Percentiles rank a stretch among this genome's conserved stretches.
These are phyloP conservation scores for Paspalum notatum DNA, from an alignment of 176 grass and related monocot species.

Conservation along the genomic window DNA sequence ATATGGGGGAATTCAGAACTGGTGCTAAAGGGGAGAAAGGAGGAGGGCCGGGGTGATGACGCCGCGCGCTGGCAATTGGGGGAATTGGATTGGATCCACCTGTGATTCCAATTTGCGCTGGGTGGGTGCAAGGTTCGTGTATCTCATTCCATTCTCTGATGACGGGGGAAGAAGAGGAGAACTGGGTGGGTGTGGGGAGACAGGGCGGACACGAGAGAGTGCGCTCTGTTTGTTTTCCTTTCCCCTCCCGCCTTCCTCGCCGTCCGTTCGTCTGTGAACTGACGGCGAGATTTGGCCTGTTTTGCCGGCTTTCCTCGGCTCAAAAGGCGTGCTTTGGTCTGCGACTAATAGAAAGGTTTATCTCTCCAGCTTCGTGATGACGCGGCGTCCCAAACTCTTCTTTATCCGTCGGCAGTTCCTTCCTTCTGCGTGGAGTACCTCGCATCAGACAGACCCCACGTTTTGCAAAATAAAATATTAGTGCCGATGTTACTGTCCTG, in stretches of 20 bases:
- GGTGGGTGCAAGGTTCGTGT: neutral
- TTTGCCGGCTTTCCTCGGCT: neutral
- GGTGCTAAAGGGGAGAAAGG: constrained; percentile 2
- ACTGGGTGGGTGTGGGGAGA: neutral
- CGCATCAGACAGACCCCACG: no score
- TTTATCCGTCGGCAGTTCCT: neutral
- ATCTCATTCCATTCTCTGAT: constrained; percentile 29
- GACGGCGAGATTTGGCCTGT: neutral
- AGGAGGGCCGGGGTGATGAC: neutral
- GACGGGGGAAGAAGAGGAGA: no score
- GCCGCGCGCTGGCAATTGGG: neutral
- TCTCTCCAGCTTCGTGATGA: neutral
- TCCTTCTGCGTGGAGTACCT: neutral
- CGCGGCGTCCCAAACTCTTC: neutral
- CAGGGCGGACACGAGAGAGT: neutral
- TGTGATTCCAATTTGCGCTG: constrained; percentile 36
- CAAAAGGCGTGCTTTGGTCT: neutral
- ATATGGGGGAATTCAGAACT: constrained; percentile 11
- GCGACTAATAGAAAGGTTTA: neutral
- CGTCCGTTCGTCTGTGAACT: neutral
- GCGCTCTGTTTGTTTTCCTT: no score
- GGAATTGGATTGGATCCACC: constrained; percentile 46
- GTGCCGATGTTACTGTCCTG: no score
- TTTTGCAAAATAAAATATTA: no score
- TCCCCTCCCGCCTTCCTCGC: no score